Base-by-base conservation (phyloP, 139 green algal genomes). In the Axilococcus clingmanii region DNA sequence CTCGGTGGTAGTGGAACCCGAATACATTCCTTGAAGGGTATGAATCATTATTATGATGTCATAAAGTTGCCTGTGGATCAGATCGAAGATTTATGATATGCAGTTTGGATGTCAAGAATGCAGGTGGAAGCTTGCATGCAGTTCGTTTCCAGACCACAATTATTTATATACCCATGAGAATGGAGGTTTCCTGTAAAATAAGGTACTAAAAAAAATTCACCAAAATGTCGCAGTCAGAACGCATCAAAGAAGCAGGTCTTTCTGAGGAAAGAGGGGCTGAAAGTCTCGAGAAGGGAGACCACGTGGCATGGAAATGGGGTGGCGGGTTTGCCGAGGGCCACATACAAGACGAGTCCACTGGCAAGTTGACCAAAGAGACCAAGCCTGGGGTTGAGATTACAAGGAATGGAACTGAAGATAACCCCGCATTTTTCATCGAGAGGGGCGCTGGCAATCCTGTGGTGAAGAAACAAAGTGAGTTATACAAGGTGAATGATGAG, bases 31-130 rank as follows among this genome's bases (percentile, higher is more conserved):
- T 57, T 82, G 61, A 57, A 57, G n/a, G 85, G 70, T 24, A 42
- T 94, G 11, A 93, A 94, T 51, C 85, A 94, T 57, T 79, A 84
- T 38, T 92, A 87, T 49, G 35, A 74, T 31, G 85, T 94, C 22
- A 90, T 60, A 35, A 59, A 58, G 2, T 22, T 89, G 41, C 64
- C 72, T 30, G 9, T 49, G 12, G 12, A 17, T 12, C n/a, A n/a
- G n/a, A n/a, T n/a, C n/a, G n/a, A n/a, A n/a, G n/a, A n/a, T n/a
- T n/a, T n/a, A n/a, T n/a, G n/a, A n/a, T n/a, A n/a, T n/a, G n/a
- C n/a, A n/a, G n/a, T n/a, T n/a, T n/a, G n/a, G n/a, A n/a, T n/a
- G n/a, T n/a, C n/a, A n/a, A n/a, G n/a, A n/a, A n/a, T n/a, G n/a
- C n/a, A n/a, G n/a, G n/a, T n/a, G n/a, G n/a, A n/a, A n/a, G n/a